These are phyloP conservation scores for Phylloporus scabripes DNA, from an alignment of 768 basidiomycete genomes.

Conservation along the genomic window DNA sequence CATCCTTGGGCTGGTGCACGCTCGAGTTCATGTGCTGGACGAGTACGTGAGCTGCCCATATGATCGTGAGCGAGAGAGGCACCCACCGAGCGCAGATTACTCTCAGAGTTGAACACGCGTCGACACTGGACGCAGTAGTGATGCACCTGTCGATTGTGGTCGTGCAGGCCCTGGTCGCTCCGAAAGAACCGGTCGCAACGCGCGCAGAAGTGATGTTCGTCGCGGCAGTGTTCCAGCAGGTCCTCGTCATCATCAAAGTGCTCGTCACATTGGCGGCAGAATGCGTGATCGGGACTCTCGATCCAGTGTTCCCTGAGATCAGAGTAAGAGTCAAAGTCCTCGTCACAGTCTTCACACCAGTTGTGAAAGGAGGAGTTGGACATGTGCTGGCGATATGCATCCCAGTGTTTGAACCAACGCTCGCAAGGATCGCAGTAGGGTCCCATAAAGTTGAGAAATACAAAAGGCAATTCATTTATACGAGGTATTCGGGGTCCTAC, in stretches of 20 bases:
- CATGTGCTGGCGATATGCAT: conserved; percentile 34
- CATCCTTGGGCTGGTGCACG: conserved; percentile 36
- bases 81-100: conserved; percentile 15
- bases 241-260: conserved; percentile 33
- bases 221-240: background rate
- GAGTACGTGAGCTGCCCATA: background rate
- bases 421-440: conserved; percentile 33
- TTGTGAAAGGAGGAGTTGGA: conserved; percentile 36
- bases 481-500: conserved; percentile 22
- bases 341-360: conserved; percentile 30
- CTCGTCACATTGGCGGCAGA: conserved; percentile 46
- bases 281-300: conserved; percentile 17
- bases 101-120: conserved; percentile 35
- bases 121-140: conserved; percentile 44
- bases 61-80: too few species aligned
- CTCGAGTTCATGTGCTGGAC: conserved; percentile 51
- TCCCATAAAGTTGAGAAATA: conserved; percentile 14
- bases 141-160: conserved; percentile 44
- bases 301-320: conserved; percentile 48
- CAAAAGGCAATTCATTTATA: background rate
- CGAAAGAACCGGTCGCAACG: conserved; percentile 41
- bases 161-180: conserved; percentile 34
- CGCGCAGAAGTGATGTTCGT: conserved; percentile 23
- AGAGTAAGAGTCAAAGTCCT: background rate
- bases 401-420: conserved; percentile 28